These are phyloP conservation scores for Ambrosiella xylebori DNA, from an alignment of 2,329 filamentous ascomycete species.

Conservation along the genomic window DNA sequence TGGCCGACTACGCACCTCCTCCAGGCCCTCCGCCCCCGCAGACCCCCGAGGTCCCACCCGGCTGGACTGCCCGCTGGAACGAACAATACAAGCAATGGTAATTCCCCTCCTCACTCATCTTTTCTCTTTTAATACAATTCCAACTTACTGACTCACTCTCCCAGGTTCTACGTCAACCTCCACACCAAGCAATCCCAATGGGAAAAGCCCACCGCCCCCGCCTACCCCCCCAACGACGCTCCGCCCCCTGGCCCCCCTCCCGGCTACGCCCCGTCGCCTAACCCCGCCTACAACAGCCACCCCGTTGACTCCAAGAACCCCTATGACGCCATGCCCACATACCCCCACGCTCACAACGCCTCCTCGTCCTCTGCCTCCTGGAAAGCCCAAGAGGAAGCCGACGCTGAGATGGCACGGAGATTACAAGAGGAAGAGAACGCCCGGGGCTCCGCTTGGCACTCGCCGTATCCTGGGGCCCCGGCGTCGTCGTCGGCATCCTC, in stretches of 20 bases:
- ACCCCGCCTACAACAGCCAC: slow-evolving; percentile 19
- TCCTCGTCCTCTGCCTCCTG: slow-evolving; percentile 19
- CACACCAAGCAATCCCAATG: slow-evolving; percentile 81
- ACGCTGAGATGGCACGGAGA: slow-evolving; percentile 56
- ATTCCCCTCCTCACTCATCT: slow-evolving; percentile 15
- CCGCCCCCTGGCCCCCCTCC: slow-evolving; percentile 45
- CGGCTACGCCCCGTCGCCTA: slow-evolving; percentile 36
- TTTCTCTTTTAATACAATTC: neutral
- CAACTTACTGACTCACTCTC: neutral
- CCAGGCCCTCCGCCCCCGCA: slow-evolving; percentile 38
- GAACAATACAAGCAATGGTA: slow-evolving; percentile 76
- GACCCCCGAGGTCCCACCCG: slow-evolving; percentile 44
- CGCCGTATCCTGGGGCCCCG: slow-evolving; percentile 19
- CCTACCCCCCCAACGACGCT: slow-evolving; percentile 30
- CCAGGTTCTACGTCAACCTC: slow-evolving; percentile 79
- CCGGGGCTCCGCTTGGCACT: slow-evolving; percentile 17
- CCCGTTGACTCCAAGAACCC: slow-evolving; percentile 53
- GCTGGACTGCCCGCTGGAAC: slow-evolving; percentile 77
- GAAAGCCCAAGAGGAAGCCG: slow-evolving; percentile 40
- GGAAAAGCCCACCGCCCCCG: slow-evolving; percentile 61
- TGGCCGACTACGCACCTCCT: slow-evolving; percentile 39
- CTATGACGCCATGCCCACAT: slow-evolving; percentile 29
- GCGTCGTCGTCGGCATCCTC: slow-evolving; percentile 22
- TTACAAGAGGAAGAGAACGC: slow-evolving; percentile 71
- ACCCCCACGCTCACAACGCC: slow-evolving; percentile 17